Evolutionary conservation across 164 flowering plant species (phyloP), one percentile per base, ranked within the genome.

Genomic region (Vitis riparia): DNA sequence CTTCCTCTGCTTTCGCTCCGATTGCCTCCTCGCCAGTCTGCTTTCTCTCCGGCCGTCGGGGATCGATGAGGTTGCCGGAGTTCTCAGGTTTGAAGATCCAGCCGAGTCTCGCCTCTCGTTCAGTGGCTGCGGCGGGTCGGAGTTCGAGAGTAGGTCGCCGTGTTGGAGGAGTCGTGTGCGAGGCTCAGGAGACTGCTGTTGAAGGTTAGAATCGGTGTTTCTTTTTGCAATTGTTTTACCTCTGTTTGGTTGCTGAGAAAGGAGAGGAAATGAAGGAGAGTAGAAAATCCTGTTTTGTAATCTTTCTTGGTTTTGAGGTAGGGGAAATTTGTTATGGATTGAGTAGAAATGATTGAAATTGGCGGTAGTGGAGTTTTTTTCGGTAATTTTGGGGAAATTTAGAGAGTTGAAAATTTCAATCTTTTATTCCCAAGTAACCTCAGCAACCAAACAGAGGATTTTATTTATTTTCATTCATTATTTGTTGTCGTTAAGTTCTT

Each of bases 151-250:
- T 11, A 55, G 61, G 7, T 58, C 56, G 10, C 66, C 80, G 81
- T 12, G 78, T 80, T 47, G 78, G 62, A 0, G 55, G 84, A 17
- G 69, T 90, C 73, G 90, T 84, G 5, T 88, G 94, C 73, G 95
- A 89, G 71, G 84, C 94, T 64, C 89, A 82, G 79, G 80, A 89
- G 0, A 83, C 93, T 9, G 82, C 94, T 48, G 83, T 83, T 49
- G 78, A 74, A 59, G 97, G 97, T 91, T 30, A n/a, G 79, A 4
- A 19, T 71, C 63, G 17, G 17, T 12, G 10, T 65, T 70, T 53
- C 37, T 1, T 32, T 55, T 62, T 37, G 44, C 44, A 0, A 37
- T 37, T 37, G 44, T 37, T 37, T 37, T 37, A 37, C 44, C 44
- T 37, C 44, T 37, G 44, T 37, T 37, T 37, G 44, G 44, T 37